Evolutionary conservation across 345 rosid species (phyloP).

Genomic region (Iberis pinnata): DNA sequence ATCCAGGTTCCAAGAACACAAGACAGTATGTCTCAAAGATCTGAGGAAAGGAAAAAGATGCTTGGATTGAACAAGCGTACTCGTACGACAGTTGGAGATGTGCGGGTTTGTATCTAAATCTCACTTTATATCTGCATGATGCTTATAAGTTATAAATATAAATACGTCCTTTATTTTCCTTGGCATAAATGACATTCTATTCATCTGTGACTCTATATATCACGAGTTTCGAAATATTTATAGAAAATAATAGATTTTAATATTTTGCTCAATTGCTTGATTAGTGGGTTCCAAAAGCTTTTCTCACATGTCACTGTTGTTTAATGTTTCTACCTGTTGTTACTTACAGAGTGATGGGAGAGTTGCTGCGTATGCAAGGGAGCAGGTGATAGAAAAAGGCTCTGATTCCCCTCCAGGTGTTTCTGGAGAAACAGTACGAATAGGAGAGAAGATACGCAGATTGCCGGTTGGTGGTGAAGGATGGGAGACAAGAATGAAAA

Average conservation of each 20-base stretch:
- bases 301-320: constrained; percentile 10
- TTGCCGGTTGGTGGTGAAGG: constrained; percentile 82
- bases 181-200: not conserved
- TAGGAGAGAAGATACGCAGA: constrained; percentile 75
- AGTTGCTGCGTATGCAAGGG: constrained; percentile 43
- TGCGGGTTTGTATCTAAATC: constrained; percentile 60
- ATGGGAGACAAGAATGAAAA: constrained; percentile 89
- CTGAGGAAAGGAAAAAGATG: constrained; percentile 67
- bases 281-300: constrained; percentile 3
- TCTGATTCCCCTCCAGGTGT: constrained; percentile 52
- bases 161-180: too few relatives aligned
- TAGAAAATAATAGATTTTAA: not conserved
- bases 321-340: constrained; percentile 16
- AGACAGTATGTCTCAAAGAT: constrained; percentile 51
- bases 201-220: not conserved
- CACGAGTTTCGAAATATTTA: constrained; percentile 3
- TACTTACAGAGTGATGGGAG: constrained; percentile 50
- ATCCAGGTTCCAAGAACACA: constrained; percentile 60
- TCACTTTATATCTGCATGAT: constrained; percentile 15
- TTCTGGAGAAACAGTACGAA: constrained; percentile 42
- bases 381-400: constrained; percentile 54
- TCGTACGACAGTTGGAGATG: constrained; percentile 56
- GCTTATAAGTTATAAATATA: not conserved
- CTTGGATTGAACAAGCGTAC: constrained; percentile 71
- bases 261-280: not conserved